A percentile compares a stretch with the other conserved stretches of the same genome.
These are phyloP conservation scores for Gossypium aridum DNA, from an alignment of 441 rosid genomes.

Conservation along the genomic window DNA sequence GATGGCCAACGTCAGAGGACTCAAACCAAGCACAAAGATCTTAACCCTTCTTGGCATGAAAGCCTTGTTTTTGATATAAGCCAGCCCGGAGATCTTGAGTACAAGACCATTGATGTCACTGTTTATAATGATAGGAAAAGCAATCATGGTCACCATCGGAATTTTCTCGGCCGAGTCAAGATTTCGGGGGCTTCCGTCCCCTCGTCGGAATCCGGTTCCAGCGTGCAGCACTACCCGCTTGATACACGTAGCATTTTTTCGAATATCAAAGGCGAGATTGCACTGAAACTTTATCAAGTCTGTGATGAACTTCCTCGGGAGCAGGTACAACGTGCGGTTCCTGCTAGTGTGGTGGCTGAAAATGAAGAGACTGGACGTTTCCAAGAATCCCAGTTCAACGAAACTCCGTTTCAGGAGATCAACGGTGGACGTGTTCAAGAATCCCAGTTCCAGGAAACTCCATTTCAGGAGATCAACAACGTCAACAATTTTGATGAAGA, in stretches of 20 bases:
- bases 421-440: neutral
- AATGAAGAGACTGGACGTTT: conserved; percentile 1
- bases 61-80: conserved; percentile 35
- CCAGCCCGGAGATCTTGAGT: conserved; percentile 24
- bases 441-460: conserved; percentile 11
- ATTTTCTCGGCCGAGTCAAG: conserved; percentile 74
- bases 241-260: conserved; percentile 77
- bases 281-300: conserved; percentile 44
- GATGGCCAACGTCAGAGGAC: conserved; percentile 44
- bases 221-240: conserved; percentile 60
- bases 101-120: conserved; percentile 36
- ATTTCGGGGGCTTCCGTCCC: conserved; percentile 62
- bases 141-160: conserved; percentile 36
- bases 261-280: conserved; percentile 63
- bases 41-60: conserved; percentile 51
- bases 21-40: conserved; percentile 40
- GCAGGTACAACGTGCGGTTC: neutral
- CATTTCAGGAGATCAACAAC: conserved; percentile 30
- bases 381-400: neutral
- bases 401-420: conserved; percentile 31
- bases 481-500: conserved; percentile 20
- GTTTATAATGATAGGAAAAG: conserved; percentile 49
- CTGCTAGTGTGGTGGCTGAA: conserved; percentile 8
- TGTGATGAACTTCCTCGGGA: conserved; percentile 21
- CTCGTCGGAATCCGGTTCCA: conserved; percentile 49